A percentile compares a stretch with the other conserved stretches of the same genome.
phyloP scores from a whole-genome alignment of 441 rosid genomes.

The Eruca vesicaria region DNA sequence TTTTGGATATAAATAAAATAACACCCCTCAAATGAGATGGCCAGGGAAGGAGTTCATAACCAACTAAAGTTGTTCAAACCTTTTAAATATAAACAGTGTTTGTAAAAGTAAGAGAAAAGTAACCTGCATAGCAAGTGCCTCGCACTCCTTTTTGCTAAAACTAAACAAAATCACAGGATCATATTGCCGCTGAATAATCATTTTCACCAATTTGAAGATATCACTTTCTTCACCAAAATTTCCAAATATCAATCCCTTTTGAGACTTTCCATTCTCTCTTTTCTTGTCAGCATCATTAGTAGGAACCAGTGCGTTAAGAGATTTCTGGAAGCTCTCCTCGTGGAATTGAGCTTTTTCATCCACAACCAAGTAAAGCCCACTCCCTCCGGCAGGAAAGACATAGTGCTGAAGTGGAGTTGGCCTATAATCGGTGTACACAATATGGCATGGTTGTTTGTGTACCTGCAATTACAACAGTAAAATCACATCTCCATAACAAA shows the following conservation, averaged over 20 bases:
- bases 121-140: slow-evolving; percentile 99
- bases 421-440: slow-evolving; percentile 97
- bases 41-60: too few species aligned
- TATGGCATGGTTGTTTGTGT: slow-evolving; percentile 96
- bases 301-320: slow-evolving; percentile 88
- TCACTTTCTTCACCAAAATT: slow-evolving; percentile 96
- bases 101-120: slow-evolving; percentile 8
- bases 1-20: too few species aligned
- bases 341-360: slow-evolving; percentile 93
- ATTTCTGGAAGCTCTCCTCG: slow-evolving; percentile 95
- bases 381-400: slow-evolving; percentile 92
- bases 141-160: slow-evolving; percentile 97
- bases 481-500: slow-evolving; percentile 15
- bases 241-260: slow-evolving; percentile 64
- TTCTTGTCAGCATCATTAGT: slow-evolving; percentile 69
- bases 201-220: slow-evolving; percentile 96
- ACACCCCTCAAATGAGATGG: too few species aligned
- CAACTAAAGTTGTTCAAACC: neutral
- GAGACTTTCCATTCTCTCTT: slow-evolving; percentile 73
- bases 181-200: slow-evolving; percentile 92
- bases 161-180: slow-evolving; percentile 97
- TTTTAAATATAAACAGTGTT: neutral
- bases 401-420: slow-evolving; percentile 99
- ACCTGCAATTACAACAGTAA: slow-evolving; percentile 52
- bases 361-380: slow-evolving; percentile 86